Evolutionary conservation across 441 rosid species (phyloP).

Genomic region (Erodium texanum): DNA sequence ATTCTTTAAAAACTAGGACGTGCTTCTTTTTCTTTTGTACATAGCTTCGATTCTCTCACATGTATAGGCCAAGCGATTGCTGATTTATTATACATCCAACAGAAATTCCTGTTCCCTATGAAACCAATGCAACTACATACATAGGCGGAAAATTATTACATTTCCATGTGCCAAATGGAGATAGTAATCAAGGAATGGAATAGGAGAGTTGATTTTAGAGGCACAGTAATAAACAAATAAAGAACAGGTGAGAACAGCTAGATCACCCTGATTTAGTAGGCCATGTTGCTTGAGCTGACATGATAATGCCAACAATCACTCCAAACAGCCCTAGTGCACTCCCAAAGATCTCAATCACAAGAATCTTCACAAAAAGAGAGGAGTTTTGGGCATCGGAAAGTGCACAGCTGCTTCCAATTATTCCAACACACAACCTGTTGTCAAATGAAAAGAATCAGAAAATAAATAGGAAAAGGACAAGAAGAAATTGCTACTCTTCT

Average conservation of each 20-base stretch:
- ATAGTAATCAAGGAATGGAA: not conserved
- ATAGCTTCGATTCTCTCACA: too few relatives aligned
- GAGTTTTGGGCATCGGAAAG: slow-evolving; percentile 97
- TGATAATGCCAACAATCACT: slow-evolving; percentile 92
- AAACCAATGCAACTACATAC: not conserved
- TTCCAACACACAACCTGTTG: slow-evolving; percentile 81
- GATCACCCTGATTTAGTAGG: slow-evolving; percentile 25
- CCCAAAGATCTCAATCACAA: slow-evolving; percentile 95
- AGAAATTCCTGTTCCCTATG: not conserved
- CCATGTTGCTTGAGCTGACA: slow-evolving; percentile 99
- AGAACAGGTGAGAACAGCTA: not conserved
- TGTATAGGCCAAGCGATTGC: too few relatives aligned
- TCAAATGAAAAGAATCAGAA: slow-evolving; percentile 5
- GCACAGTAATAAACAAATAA: not conserved
- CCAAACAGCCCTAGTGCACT: slow-evolving; percentile 97
- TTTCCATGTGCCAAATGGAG: not conserved
- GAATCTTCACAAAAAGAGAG: slow-evolving; percentile 88
- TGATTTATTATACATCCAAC: too few relatives aligned
- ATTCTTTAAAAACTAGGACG: too few relatives aligned
- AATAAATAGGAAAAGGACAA: not conserved
- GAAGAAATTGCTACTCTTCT: not conserved
- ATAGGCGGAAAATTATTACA: not conserved
- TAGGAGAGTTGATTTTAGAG: not conserved
- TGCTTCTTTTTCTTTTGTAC: too few relatives aligned
- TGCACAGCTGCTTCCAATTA: slow-evolving; percentile 97